Conservation (phyloP, 768 basidiomycete genomes). For the Boletus vinaceobasis region DNA sequence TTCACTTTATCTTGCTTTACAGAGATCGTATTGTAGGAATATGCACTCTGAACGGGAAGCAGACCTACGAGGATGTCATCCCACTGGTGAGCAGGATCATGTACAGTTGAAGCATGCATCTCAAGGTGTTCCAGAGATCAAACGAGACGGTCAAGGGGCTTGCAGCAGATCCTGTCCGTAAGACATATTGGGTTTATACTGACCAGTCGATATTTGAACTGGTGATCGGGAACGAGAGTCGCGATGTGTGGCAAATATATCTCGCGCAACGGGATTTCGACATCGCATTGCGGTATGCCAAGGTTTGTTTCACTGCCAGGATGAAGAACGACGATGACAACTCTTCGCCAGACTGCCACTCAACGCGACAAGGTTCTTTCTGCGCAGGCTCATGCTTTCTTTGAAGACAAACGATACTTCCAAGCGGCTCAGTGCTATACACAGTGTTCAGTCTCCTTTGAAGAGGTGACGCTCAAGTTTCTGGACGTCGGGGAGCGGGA, state of each 20-base stretch:
- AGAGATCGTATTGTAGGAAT: slow-evolving; percentile 73
- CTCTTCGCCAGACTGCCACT: slow-evolving; percentile 61
- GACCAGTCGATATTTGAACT: slow-evolving; percentile 87
- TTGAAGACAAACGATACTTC: slow-evolving; percentile 77
- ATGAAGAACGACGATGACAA: not conserved
- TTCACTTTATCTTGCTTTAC: slow-evolving; percentile 88
- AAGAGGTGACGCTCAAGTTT: slow-evolving; percentile 89
- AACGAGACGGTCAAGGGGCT: slow-evolving; percentile 72
- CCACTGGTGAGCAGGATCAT: slow-evolving; percentile 58
- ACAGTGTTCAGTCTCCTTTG: slow-evolving; percentile 82
- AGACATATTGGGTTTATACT: slow-evolving; percentile 94
- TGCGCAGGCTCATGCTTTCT: slow-evolving; percentile 78
- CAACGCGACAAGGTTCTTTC: slow-evolving; percentile 84
- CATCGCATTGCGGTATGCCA: slow-evolving; percentile 75
- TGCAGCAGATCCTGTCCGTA: slow-evolving; percentile 78
- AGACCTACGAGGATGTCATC: slow-evolving; percentile 79
- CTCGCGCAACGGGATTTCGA: slow-evolving; percentile 75
- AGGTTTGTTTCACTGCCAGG: slow-evolving; percentile 44
- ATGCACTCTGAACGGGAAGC: slow-evolving; percentile 73
- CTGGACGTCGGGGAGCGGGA: slow-evolving; percentile 88
- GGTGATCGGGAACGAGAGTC: slow-evolving; percentile 79
- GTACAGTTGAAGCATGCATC: not conserved
- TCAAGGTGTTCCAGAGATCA: slow-evolving; percentile 52
- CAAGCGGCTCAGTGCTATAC: slow-evolving; percentile 92
- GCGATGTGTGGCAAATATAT: slow-evolving; percentile 93